Base-by-base conservation (phyloP, 495 filamentous ascomycete species). In the Tuber umbilicatum region DNA sequence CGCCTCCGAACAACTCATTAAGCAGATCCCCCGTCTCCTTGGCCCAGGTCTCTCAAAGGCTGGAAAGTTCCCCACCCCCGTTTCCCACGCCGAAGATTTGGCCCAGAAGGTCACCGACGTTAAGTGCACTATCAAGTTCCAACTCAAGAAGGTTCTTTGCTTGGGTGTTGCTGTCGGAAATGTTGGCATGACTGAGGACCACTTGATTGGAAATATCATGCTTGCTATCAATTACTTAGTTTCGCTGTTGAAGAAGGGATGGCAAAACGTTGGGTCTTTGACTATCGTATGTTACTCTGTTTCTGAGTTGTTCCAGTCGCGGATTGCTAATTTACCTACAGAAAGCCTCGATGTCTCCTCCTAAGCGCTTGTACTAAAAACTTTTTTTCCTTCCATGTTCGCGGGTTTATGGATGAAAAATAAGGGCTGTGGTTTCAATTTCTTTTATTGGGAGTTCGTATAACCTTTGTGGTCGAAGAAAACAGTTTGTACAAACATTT, bases 121-220 rank as follows among this genome's bases (percentile, higher is more conserved):
- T 89, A 97, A 97, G 91, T 95, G 93, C 76, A 99, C 96, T 83
- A 97, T 99, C 89, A 99, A 99, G 90, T 99, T 99, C 90, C 95
- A 99, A 89, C 89, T 99, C 80, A 99, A 98, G 92, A 99, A 99
- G 91, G 95, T 99, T 82, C 89, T 99, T 78, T 99, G 95, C 88
- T 92, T 99, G 87, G 95, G 96, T 90, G 95, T 98, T 81, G 95
- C 95, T 80, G 92, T 99, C 80, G 95, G 95, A 83, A 96, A 99
- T 86, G 96, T 99, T 77, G 93, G 90, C 81, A 98, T 99, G 95
- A 91, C 89, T 77, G 88, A 94, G 88, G 95, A 99, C 83, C 92
- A 97, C 86, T 88, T 99, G 78, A 91, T 98, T 80, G 91, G 89
- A 84, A 99, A 99, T 89, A 92, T 97, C 86, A 89, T 89, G 87